Evolutionary conservation across 495 filamentous ascomycete genomes (phyloP).

Genomic region (Usnea hakonensis): DNA sequence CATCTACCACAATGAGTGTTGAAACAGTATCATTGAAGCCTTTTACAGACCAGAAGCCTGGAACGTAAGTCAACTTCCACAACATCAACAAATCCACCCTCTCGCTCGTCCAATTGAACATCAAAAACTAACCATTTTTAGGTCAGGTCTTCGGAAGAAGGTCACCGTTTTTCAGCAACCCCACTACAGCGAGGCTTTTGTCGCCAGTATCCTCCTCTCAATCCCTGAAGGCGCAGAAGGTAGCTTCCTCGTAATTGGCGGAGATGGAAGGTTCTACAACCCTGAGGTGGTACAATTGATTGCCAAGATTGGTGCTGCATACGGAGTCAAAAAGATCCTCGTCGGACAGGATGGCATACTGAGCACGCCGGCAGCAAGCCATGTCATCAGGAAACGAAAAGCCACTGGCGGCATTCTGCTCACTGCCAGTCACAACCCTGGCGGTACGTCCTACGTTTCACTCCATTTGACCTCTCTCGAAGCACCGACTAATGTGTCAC

Average conservation of each 20-base stretch:
- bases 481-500: neutral
- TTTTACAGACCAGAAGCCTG: constrained; percentile 94
- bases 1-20: constrained; percentile 53
- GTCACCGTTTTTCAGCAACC: constrained; percentile 93
- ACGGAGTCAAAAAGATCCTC: constrained; percentile 97
- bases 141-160: constrained; percentile 97
- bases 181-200: constrained; percentile 92
- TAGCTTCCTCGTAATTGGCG: constrained; percentile 90
- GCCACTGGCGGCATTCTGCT: constrained; percentile 94
- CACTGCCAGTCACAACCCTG: constrained; percentile 96
- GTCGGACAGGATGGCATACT: constrained; percentile 94
- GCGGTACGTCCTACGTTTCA: constrained; percentile 55
- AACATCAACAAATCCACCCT: constrained; percentile 15
- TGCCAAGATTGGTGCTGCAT: constrained; percentile 92
- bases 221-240: constrained; percentile 90
- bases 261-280: constrained; percentile 96
- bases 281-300: constrained; percentile 92
- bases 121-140: constrained; percentile 30
- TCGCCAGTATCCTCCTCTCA: constrained; percentile 85
- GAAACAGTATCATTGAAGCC: constrained; percentile 68
- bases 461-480: neutral
- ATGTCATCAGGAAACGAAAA: constrained; percentile 85
- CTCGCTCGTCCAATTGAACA: constrained; percentile 15
- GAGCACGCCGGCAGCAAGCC: constrained; percentile 90
- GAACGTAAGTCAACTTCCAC: constrained; percentile 67